These are phyloP conservation scores for Eucalyptus cladocalyx DNA, from an alignment of 345 rosid genomes.

Conservation along the genomic window DNA sequence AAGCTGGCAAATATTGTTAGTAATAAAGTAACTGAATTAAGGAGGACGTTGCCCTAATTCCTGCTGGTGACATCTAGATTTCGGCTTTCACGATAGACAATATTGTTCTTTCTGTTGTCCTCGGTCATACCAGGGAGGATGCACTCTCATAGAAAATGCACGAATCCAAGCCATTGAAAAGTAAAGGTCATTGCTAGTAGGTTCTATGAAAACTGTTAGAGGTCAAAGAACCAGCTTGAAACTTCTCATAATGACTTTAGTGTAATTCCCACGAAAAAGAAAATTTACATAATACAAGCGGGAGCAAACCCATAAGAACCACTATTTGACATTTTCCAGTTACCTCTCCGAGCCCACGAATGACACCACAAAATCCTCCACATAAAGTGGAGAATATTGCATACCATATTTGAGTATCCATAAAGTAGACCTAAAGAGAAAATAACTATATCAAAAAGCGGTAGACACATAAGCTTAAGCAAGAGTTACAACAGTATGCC, in stretches of 20 bases:
- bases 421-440: constrained; percentile 70
- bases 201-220: neutral
- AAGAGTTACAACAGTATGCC: neutral
- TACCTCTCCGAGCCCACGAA: constrained; percentile 98
- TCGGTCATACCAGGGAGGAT: neutral
- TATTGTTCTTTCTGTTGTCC: neutral
- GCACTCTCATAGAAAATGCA: neutral
- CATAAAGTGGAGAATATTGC: constrained; percentile 90
- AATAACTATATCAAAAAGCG: neutral
- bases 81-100: neutral
- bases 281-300: neutral
- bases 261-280: neutral
- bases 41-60: neutral
- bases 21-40: neutral
- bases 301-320: neutral
- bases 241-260: neutral
- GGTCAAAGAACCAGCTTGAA: neutral
- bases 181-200: neutral
- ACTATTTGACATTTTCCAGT: neutral
- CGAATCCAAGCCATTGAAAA: neutral
- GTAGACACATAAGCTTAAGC: neutral
- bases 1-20: too few relatives aligned
- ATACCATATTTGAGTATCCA: constrained; percentile 99
- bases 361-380: constrained; percentile 95
- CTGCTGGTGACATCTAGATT: neutral